Percentiles rank a stretch among this genome's conserved stretches.
Conservation (phyloP, 139 green algal genomes). For the Chlorella sorokiniana region DNA sequence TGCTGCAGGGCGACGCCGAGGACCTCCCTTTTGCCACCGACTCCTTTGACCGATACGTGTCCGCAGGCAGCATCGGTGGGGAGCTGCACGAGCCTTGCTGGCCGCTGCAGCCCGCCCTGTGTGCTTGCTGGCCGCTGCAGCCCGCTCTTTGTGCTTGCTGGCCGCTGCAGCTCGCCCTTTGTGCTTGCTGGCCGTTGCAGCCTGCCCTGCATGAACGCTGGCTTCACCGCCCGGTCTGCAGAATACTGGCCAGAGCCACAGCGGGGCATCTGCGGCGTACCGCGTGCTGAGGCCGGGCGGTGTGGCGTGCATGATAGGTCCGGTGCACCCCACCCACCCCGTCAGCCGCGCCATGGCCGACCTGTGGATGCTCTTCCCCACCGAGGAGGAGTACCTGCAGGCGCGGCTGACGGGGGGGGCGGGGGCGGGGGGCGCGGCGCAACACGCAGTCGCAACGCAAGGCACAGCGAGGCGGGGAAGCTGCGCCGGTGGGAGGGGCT, state of each 20-base stretch:
- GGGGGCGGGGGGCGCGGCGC: not conserved
- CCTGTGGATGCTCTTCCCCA: constrained; percentile 97
- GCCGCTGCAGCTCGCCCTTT: not conserved
- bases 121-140: too few relatives aligned
- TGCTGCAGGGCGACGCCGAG: constrained; percentile 87
- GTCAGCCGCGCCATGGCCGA: constrained; percentile 88
- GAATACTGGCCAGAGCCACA: constrained; percentile 94
- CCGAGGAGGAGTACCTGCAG: constrained; percentile 93
- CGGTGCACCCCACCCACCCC: constrained; percentile 89
- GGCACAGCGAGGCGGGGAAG: too few relatives aligned
- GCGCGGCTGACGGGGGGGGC: constrained; percentile 24
- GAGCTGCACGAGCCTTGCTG: not conserved
- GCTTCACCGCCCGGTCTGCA: not conserved
- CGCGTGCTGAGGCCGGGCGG: constrained; percentile 91
- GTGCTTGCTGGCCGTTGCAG: not conserved
- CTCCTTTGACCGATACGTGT: constrained; percentile 92
- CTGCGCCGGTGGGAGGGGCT: too few relatives aligned
- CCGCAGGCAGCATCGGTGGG: constrained; percentile 81
- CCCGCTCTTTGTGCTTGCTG: too few relatives aligned
- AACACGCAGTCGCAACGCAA: too few relatives aligned
- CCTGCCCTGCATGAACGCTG: not conserved
- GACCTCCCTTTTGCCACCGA: constrained; percentile 91
- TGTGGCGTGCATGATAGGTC: constrained; percentile 88
- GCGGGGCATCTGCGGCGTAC: constrained; percentile 70
- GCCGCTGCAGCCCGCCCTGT: too few relatives aligned